Conservation (phyloP, 768 basidiomycete species). For the Termitomyces sp. region DNA sequence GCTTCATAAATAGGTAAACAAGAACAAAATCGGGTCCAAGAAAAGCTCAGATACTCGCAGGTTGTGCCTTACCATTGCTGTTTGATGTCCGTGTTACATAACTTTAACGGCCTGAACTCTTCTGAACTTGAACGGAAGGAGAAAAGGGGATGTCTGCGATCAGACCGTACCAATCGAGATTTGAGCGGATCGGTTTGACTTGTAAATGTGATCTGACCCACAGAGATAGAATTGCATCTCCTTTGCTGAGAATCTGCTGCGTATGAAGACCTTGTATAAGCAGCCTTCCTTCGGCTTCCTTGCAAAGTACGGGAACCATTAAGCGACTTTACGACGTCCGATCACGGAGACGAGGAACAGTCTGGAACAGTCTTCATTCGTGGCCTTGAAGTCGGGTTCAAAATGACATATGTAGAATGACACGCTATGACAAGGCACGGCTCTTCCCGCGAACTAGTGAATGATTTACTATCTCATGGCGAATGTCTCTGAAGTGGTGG, state of each 20-base stretch:
- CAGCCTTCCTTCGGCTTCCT: too few relatives aligned
- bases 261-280: too few relatives aligned
- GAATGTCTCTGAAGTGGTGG: not conserved
- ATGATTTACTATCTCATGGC: not conserved
- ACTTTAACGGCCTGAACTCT: too few relatives aligned
- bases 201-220: not conserved
- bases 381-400: too few relatives aligned
- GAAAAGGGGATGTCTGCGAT: not conserved
- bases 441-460: not conserved
- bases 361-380: too few relatives aligned
- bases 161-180: not conserved
- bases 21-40: not conserved
- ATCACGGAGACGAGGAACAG: not conserved
- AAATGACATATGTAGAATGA: too few relatives aligned
- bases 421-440: not conserved
- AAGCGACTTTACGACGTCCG: not conserved
- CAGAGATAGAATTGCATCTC: not conserved
- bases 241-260: not conserved
- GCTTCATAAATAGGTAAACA: not conserved
- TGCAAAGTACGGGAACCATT: not conserved
- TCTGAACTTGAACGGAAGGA: too few relatives aligned
- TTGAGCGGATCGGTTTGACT: not conserved
- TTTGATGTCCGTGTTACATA: not conserved
- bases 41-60: not conserved
- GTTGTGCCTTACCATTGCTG: not conserved